Conservation (phyloP, 345 rosid species). For the Turritis glabra region DNA sequence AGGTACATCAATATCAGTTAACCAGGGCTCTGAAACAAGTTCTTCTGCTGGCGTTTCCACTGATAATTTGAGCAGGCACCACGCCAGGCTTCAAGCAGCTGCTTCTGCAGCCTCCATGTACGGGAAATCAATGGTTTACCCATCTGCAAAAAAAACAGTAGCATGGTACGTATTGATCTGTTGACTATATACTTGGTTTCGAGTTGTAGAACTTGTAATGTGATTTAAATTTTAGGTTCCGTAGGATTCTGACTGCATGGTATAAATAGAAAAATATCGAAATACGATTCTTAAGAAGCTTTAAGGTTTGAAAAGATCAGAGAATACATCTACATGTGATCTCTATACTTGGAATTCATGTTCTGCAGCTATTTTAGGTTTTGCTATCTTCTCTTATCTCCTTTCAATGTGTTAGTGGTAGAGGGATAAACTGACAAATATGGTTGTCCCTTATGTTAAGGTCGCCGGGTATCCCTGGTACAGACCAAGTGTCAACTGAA, state of each 20-base stretch:
- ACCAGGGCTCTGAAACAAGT: slow-evolving; percentile 42
- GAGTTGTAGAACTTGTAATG: background rate
- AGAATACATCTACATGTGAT: background rate
- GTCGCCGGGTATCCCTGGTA: slow-evolving; percentile 18
- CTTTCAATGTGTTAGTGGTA: background rate
- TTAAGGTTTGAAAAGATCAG: background rate
- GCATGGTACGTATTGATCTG: slow-evolving; percentile 57
- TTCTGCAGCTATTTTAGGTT: background rate
- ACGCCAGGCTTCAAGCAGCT: slow-evolving; percentile 89
- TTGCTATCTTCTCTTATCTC: background rate
- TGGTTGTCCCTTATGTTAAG: slow-evolving; percentile 10
- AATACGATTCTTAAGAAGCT: background rate
- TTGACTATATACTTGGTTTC: background rate
- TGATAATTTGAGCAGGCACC: slow-evolving; percentile 60
- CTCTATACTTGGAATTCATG: background rate
- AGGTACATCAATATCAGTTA: slow-evolving; percentile 46
- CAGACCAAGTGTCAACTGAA: slow-evolving; percentile 22
- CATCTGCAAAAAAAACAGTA: slow-evolving; percentile 68
- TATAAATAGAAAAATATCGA: background rate
- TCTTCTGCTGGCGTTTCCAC: slow-evolving; percentile 41
- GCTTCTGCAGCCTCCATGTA: slow-evolving; percentile 87
- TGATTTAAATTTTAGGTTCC: background rate
- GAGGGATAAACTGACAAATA: background rate
- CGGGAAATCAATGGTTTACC: slow-evolving; percentile 85
- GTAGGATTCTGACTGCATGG: background rate